Percentiles rank a stretch among this genome's conserved stretches.
phyloP scores from a whole-genome alignment of 1,139 yeast genomes.

The Yamadazyma jaroonii region DNA sequence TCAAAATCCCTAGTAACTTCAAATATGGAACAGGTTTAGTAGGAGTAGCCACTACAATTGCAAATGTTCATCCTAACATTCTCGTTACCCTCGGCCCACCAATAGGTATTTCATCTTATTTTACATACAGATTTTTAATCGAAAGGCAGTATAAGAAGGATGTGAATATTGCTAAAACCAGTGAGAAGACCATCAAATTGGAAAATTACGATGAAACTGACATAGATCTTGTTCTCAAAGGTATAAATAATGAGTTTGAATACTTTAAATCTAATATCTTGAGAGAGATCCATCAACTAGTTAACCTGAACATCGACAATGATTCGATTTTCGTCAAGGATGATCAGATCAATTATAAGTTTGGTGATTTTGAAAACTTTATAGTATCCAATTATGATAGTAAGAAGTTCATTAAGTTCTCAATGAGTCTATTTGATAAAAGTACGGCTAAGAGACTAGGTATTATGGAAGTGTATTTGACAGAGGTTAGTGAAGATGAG shows the following conservation, averaged over 20 bases:
- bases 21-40: conserved; percentile 31
- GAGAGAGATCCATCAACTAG: conserved; percentile 23
- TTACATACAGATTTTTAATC: conserved; percentile 13
- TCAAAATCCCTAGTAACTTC: conserved; percentile 22
- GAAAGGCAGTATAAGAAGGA: conserved; percentile 18
- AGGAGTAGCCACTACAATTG: conserved; percentile 26
- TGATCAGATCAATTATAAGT: conserved; percentile 19
- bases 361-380: conserved; percentile 31
- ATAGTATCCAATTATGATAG: conserved; percentile 16
- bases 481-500: conserved; percentile 15
- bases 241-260: conserved; percentile 39
- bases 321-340: conserved; percentile 14
- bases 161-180: conserved; percentile 9
- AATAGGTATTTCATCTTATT: conserved; percentile 24
- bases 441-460: conserved; percentile 26
- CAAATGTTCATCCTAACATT: conserved; percentile 36
- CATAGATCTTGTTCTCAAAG: conserved; percentile 28
- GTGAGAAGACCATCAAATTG: conserved; percentile 18
- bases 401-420: conserved; percentile 29
- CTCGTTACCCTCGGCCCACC: conserved; percentile 41
- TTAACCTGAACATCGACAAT: conserved; percentile 19
- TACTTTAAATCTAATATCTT: conserved; percentile 30
- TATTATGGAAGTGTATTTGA: conserved; percentile 29
- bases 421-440: conserved; percentile 29
- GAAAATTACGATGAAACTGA: conserved; percentile 34